Conservation (phyloP, 768 basidiomycete genomes). For the Cyclocybe cylindracea region DNA sequence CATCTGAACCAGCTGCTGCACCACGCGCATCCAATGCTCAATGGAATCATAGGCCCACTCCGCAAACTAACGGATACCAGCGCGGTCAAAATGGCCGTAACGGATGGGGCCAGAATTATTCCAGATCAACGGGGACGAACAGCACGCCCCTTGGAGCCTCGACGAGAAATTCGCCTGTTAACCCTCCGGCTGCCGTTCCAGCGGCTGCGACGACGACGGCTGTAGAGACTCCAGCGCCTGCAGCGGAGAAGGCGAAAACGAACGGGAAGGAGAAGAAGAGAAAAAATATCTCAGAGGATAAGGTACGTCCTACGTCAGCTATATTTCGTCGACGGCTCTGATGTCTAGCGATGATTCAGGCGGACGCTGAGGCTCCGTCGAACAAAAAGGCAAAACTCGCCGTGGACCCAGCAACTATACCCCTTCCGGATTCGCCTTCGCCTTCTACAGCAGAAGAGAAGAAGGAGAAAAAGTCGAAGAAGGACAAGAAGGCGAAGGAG, state of each 20-base stretch:
- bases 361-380: constrained; percentile 9
- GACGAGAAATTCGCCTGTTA: constrained; percentile 35
- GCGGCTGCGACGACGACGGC: not conserved
- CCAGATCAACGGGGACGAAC: constrained; percentile 62
- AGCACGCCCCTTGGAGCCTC: constrained; percentile 71
- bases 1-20: not conserved
- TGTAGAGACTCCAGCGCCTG: not conserved
- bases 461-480: constrained; percentile 16
- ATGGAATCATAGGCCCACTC: constrained; percentile 12
- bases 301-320: constrained; percentile 17
- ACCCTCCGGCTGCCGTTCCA: constrained; percentile 11
- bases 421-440: constrained; percentile 9
- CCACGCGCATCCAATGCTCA: constrained; percentile 16
- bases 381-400: constrained; percentile 32
- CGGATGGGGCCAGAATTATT: constrained; percentile 28
- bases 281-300: constrained; percentile 30
- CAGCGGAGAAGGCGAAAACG: constrained; percentile 4
- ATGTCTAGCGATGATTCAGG: not conserved
- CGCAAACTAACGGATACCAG: constrained; percentile 21
- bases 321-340: not conserved
- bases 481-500: constrained; percentile 13
- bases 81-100: constrained; percentile 36
- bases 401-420: constrained; percentile 10
- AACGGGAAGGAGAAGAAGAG: constrained; percentile 35
- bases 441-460: constrained; percentile 7